A percentile compares a stretch with the other conserved stretches of the same genome.
Conservation (phyloP, 2,329 filamentous ascomycete species). For the Dactylellina leptospora region DNA sequence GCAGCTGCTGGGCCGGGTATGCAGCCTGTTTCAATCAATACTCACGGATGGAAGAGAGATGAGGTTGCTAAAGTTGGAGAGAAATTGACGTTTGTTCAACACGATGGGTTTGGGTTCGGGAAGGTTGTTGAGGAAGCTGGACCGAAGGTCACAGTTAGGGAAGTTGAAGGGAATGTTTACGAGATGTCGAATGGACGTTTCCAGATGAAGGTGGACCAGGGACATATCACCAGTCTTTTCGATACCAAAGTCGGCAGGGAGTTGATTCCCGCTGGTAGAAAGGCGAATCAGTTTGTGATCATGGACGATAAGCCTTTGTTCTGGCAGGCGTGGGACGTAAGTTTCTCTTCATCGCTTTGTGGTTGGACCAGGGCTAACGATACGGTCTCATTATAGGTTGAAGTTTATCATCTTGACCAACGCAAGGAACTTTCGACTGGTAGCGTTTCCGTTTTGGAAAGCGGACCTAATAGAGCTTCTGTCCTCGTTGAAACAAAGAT, state of each 20-base stretch:
- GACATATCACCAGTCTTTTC: slow-evolving; percentile 83
- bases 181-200: slow-evolving; percentile 81
- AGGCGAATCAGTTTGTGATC: slow-evolving; percentile 89
- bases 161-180: slow-evolving; percentile 71
- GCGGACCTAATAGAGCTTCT: slow-evolving; percentile 78
- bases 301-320: slow-evolving; percentile 81
- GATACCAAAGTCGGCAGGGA: slow-evolving; percentile 79
- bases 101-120: slow-evolving; percentile 41
- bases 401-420: slow-evolving; percentile 92
- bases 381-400: slow-evolving; percentile 89
- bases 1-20: slow-evolving; percentile 61
- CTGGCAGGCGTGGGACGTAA: slow-evolving; percentile 56
- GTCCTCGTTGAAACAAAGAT: slow-evolving; percentile 86
- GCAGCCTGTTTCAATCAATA: slow-evolving; percentile 76
- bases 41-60: slow-evolving; percentile 82
- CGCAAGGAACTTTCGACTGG: slow-evolving; percentile 76
- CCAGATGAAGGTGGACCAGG: slow-evolving; percentile 74
- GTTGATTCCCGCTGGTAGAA: slow-evolving; percentile 75
- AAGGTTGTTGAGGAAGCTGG: slow-evolving; percentile 26
- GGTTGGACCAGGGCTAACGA: slow-evolving; percentile 62
- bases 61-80: slow-evolving; percentile 72
- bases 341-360: slow-evolving; percentile 70
- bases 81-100: slow-evolving; percentile 40
- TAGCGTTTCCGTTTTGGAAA: slow-evolving; percentile 75
- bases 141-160: slow-evolving; percentile 66